A percentile compares a stretch with the other conserved stretches of the same genome.
phyloP scores from a whole-genome alignment of 441 rosid species.

The Gossypium aridum region DNA sequence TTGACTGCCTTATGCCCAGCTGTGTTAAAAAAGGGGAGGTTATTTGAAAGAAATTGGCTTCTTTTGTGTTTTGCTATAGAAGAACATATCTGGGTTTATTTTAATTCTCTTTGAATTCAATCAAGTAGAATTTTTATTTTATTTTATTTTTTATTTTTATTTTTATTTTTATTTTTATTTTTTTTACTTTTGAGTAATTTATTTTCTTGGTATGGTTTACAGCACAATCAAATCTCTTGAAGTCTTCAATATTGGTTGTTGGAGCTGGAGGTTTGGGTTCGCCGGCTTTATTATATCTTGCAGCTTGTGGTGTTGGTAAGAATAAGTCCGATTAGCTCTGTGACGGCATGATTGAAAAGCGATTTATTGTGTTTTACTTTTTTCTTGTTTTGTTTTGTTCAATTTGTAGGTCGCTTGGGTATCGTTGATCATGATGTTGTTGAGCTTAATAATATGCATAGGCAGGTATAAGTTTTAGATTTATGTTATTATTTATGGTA shows the following conservation, averaged over 20 bases:
- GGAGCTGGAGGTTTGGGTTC: slow-evolving; percentile 99
- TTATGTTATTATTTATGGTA: not conserved
- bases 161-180: no score
- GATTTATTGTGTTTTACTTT: not conserved
- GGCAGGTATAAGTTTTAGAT: slow-evolving; percentile 56
- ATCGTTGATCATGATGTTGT: slow-evolving; percentile 92
- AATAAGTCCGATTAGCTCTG: not conserved
- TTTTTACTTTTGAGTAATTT: not conserved
- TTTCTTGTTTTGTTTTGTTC: not conserved
- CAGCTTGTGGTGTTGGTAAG: slow-evolving; percentile 90
- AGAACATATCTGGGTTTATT: not conserved
- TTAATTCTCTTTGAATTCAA: not conserved
- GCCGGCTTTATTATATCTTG: slow-evolving; percentile 83
- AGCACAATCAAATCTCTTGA: slow-evolving; percentile 79
- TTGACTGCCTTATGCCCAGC: not conserved
- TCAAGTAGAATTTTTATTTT: not conserved
- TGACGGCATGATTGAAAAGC: not conserved
- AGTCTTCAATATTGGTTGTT: slow-evolving; percentile 75
- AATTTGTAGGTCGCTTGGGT: slow-evolving; percentile 65
- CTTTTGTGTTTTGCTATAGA: not conserved
- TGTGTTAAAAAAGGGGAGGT: not conserved
- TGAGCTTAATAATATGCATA: slow-evolving; percentile 93
- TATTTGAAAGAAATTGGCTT: not conserved
- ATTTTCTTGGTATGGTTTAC: slow-evolving; percentile 8
- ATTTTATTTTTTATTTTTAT: not conserved